Conservation (phyloP, 257 asterid species). For the Ilex asprella region DNA sequence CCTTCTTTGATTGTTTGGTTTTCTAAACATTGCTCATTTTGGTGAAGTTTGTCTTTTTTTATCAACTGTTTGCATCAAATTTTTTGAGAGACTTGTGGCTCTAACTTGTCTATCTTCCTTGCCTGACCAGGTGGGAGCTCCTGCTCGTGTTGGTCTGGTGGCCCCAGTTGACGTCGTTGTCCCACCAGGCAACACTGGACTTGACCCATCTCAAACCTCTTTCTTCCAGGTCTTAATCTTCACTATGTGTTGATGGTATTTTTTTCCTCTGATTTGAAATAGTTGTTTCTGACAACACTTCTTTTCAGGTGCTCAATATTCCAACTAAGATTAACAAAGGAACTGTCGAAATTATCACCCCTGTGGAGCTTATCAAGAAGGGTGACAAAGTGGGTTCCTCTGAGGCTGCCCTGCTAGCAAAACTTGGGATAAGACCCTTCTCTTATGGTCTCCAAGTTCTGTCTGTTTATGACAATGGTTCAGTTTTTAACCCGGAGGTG, state of each 20-base stretch:
- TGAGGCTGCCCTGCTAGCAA: slow-evolving; percentile 88
- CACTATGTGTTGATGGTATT: not conserved
- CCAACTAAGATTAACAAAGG: slow-evolving; percentile 99
- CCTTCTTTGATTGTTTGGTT: too few relatives aligned
- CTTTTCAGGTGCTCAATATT: slow-evolving; percentile 69
- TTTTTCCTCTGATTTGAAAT: too few relatives aligned
- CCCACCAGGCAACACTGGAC: slow-evolving; percentile 96
- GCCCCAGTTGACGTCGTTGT: slow-evolving; percentile 94
- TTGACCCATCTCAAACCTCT: slow-evolving; percentile 92
- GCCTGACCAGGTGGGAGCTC: slow-evolving; percentile 80
- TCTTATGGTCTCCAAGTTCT: slow-evolving; percentile 74
- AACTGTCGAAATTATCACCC: slow-evolving; percentile 92
- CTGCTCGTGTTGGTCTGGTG: slow-evolving; percentile 94
- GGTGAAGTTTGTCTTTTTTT: too few relatives aligned
- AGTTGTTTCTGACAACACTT: not conserved
- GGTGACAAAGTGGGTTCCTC: slow-evolving; percentile 98
- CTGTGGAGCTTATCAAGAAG: slow-evolving; percentile 92
- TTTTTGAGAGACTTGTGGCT: not conserved
- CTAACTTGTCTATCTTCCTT: not conserved
- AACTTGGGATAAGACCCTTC: slow-evolving; percentile 91
- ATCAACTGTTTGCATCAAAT: not conserved
- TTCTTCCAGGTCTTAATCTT: slow-evolving; percentile 67
- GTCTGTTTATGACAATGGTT: slow-evolving; percentile 73
- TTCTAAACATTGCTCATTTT: too few relatives aligned
- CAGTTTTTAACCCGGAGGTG: slow-evolving; percentile 87